phyloP scores from a whole-genome alignment of 352 stramenopile species.

The Phytophthora ramorum region DNA sequence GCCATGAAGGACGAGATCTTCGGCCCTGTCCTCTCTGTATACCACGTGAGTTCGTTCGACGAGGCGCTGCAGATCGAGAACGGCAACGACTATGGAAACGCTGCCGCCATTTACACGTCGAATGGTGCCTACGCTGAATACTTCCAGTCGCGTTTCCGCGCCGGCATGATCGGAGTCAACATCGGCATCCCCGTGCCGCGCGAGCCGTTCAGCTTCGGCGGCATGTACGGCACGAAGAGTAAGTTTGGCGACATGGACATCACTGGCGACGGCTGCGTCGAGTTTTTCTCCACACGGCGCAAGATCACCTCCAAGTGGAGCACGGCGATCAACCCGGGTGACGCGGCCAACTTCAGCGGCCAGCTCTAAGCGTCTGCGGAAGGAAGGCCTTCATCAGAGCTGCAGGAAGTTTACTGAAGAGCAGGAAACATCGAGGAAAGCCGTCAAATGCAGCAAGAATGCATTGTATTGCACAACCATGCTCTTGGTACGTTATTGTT shows the following conservation, averaged over 20 bases:
- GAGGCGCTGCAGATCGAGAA: conserved; percentile 97
- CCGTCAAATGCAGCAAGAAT: not conserved
- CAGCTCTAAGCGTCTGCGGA: conserved; percentile 44
- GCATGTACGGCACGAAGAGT: conserved; percentile 96
- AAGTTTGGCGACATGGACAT: conserved; percentile 99
- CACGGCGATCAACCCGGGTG: conserved; percentile 46
- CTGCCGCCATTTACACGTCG: conserved; percentile 96
- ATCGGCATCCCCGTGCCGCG: conserved; percentile 95
- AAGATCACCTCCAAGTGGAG: conserved; percentile 98
- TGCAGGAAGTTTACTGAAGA: not conserved
- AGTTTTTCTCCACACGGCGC: conserved; percentile 98
- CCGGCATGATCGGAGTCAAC: conserved; percentile 97
- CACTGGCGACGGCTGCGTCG: conserved; percentile 96
- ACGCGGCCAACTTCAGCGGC: conserved; percentile 77
- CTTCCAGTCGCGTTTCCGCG: conserved; percentile 93
- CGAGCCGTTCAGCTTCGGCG: conserved; percentile 97
- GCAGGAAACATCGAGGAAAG: not conserved
- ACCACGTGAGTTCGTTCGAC: conserved; percentile 86
- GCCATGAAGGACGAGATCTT: conserved; percentile 97
- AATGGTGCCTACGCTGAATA: conserved; percentile 94
- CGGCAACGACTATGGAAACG: conserved; percentile 97
- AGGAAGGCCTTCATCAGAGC: not conserved
- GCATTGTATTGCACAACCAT: not conserved
- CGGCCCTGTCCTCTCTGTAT: conserved; percentile 96
- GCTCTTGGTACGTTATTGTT: not conserved